A percentile compares a stretch with the other conserved stretches of the same genome.
These are phyloP conservation scores for Begonia fuchsioides DNA, from an alignment of 306 rosid species.

Conservation along the genomic window DNA sequence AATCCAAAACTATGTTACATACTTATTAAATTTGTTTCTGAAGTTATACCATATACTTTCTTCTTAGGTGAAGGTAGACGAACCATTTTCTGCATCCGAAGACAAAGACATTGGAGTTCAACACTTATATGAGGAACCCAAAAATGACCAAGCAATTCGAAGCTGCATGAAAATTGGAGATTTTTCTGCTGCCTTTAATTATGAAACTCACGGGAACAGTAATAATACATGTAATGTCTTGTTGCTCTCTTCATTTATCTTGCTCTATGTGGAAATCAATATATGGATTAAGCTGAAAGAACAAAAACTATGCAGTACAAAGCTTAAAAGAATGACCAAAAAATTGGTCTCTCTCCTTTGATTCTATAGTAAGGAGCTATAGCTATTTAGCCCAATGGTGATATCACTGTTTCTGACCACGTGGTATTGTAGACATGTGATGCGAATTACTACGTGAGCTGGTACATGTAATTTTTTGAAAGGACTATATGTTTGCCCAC, in stretches of 20 bases:
- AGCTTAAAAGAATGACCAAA: neutral
- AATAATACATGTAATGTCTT: conserved; percentile 18
- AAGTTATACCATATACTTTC: neutral
- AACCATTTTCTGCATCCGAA: conserved; percentile 31
- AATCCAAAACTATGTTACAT: neutral
- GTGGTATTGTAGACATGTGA: too few species aligned
- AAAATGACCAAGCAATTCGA: conserved; percentile 35
- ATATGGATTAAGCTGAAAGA: too few species aligned
- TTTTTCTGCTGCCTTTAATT: conserved; percentile 29
- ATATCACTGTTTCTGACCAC: too few species aligned
- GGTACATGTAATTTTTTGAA: conserved; percentile 1
- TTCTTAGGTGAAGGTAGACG: conserved; percentile 45
- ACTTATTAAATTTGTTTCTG: neutral
- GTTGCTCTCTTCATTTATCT: too few species aligned
- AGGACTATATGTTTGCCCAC: neutral
- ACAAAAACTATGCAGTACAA: neutral
- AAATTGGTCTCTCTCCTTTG: too few species aligned
- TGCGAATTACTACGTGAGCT: too few species aligned
- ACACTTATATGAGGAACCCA: conserved; percentile 48
- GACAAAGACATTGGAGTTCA: conserved; percentile 45
- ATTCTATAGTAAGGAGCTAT: too few species aligned
- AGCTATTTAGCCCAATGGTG: too few species aligned
- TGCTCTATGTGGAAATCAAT: too few species aligned
- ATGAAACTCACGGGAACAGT: conserved; percentile 25
- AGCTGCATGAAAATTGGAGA: conserved; percentile 27